A percentile compares a stretch with the other conserved stretches of the same genome.
These are phyloP conservation scores for Andrographis paniculata DNA, from an alignment of 305 asterid species.

Conservation along the genomic window DNA sequence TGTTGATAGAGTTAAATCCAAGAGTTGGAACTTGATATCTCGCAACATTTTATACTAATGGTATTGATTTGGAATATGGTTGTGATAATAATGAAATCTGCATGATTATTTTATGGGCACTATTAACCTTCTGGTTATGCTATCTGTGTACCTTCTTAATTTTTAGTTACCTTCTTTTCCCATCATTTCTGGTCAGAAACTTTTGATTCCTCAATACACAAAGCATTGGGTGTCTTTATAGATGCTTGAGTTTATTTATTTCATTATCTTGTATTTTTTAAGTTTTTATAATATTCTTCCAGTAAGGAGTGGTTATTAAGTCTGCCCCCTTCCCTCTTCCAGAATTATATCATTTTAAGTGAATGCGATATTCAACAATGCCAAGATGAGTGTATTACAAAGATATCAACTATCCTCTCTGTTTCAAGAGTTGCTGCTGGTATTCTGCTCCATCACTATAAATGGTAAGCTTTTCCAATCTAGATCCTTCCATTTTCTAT, in stretches of 20 bases:
- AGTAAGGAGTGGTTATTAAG: slow-evolving; percentile 13
- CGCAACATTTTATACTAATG: slow-evolving; percentile 2
- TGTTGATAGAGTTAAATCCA: background rate
- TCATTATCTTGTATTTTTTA: background rate
- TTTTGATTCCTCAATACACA: slow-evolving; percentile 6
- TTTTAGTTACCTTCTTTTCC: slow-evolving; percentile 3
- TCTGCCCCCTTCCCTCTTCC: slow-evolving; percentile 22
- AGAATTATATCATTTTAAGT: slow-evolving; percentile 63
- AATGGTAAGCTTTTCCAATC: slow-evolving; percentile 49
- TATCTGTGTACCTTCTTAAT: slow-evolving; percentile 6
- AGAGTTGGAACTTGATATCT: slow-evolving; percentile 7
- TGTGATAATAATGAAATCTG: slow-evolving; percentile 12
- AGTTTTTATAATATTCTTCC: slow-evolving; percentile 8
- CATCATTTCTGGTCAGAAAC: slow-evolving; percentile 13
- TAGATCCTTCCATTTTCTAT: slow-evolving; percentile 14
- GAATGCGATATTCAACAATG: slow-evolving; percentile 73
- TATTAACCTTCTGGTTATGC: background rate
- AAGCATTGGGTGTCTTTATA: background rate
- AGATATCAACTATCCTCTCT: slow-evolving; percentile 75
- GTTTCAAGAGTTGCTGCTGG: slow-evolving; percentile 81
- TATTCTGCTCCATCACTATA: slow-evolving; percentile 82
- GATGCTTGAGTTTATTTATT: slow-evolving; percentile 9
- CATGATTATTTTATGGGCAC: slow-evolving; percentile 2
- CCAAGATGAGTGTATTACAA: slow-evolving; percentile 73
- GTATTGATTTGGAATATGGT: slow-evolving; percentile 6